A percentile compares a stretch with the other conserved stretches of the same genome.
phyloP scores from a whole-genome alignment of 495 filamentous ascomycete genomes.

The Sphaerosporella brunnea region DNA sequence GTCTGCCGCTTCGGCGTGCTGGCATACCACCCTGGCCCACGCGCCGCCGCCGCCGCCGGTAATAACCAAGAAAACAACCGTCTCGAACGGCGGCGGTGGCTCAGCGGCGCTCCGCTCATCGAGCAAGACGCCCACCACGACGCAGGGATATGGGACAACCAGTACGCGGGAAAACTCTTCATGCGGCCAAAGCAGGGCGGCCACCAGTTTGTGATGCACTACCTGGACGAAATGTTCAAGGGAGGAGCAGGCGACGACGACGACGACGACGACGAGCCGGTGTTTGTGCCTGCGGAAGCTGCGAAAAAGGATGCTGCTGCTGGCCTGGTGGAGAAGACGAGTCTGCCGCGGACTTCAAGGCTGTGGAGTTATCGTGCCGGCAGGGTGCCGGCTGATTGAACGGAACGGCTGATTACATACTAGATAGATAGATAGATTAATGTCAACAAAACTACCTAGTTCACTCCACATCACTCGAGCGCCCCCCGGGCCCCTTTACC shows the following conservation, averaged over 20 bases:
- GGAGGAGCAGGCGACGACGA: too few species aligned
- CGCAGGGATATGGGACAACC: conserved; percentile 24
- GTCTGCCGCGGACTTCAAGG: neutral
- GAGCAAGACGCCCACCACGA: neutral
- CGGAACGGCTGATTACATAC: too few species aligned
- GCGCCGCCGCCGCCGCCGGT: neutral
- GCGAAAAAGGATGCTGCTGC: neutral
- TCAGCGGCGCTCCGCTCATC: neutral
- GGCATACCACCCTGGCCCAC: neutral
- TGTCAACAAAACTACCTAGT: too few species aligned
- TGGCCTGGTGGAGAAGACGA: neutral
- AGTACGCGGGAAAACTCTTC: conserved; percentile 64
- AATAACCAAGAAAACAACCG: conserved; percentile 11
- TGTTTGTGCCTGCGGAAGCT: conserved; percentile 3
- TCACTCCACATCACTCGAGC: too few species aligned
- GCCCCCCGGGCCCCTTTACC: too few species aligned
- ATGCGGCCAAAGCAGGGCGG: conserved; percentile 39
- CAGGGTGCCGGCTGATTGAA: neutral
- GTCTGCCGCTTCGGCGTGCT: conserved; percentile 54
- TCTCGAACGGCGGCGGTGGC: conserved; percentile 2
- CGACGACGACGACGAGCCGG: neutral
- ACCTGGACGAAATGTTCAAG: conserved; percentile 24
- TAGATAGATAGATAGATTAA: neutral
- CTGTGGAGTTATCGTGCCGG: conserved; percentile 1
- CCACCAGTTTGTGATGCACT: conserved; percentile 67